These are phyloP conservation scores for Gonapodya prolifera DNA, from an alignment of 192 early-diverging fungal species.

Conservation along the genomic window DNA sequence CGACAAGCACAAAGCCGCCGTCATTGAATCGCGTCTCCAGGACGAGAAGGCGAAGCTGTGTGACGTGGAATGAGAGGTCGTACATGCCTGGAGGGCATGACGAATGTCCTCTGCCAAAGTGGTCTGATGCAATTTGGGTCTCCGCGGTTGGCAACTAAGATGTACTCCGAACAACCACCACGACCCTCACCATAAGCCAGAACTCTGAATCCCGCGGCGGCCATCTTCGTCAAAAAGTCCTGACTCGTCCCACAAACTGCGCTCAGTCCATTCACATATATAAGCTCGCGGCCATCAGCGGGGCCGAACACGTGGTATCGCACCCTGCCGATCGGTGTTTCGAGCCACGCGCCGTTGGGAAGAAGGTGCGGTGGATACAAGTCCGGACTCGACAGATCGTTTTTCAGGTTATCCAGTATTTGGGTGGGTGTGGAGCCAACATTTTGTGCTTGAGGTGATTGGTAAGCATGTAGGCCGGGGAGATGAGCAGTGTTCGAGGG, in stretches of 20 bases:
- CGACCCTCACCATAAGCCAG: neutral
- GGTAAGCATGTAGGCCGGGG: neutral
- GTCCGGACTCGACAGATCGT: neutral
- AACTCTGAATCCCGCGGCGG: neutral
- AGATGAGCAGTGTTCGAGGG: neutral
- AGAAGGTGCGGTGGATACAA: neutral
- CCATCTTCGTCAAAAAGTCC: neutral
- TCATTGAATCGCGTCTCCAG: neutral
- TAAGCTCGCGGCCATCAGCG: neutral
- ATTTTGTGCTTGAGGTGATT: neutral
- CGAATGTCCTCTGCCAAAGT: neutral
- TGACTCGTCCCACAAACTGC: neutral
- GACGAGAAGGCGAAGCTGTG: neutral
- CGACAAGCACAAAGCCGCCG: neutral
- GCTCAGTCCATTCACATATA: neutral
- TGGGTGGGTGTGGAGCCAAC: neutral
- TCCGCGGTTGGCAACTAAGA: neutral
- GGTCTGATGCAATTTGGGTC: neutral
- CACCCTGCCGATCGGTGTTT: neutral
- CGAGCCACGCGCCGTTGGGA: neutral
- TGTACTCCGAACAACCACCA: neutral
- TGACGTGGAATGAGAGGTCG: neutral
- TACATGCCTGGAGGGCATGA: neutral
- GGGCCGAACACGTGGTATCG: neutral
- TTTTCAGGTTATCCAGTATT: neutral